Evolutionary conservation across 1,139 yeast species (phyloP).

Genomic region (Saccharomyces pastorianus): DNA sequence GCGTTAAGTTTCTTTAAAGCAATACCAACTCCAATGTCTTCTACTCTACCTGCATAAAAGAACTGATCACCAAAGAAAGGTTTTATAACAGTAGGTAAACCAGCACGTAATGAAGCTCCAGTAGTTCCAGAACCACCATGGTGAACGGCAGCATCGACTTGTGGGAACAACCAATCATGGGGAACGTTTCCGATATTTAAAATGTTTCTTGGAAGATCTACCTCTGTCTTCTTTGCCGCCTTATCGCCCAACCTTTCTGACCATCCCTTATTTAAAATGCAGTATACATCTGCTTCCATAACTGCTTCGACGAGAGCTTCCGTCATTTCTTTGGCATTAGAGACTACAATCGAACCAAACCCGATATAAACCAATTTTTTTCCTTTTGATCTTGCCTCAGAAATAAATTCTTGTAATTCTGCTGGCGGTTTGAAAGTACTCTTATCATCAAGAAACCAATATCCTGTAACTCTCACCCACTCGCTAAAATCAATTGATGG

Average conservation of each 20-base stretch:
- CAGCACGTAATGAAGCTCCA: constrained; percentile 82
- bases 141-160: constrained; percentile 88
- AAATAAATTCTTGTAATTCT: constrained; percentile 52
- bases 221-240: constrained; percentile 38
- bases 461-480: constrained; percentile 91
- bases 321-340: constrained; percentile 71
- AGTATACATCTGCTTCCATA: constrained; percentile 66
- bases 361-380: constrained; percentile 85
- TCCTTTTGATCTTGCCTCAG: constrained; percentile 48
- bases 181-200: constrained; percentile 69
- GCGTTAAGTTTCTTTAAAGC: constrained; percentile 60
- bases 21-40: constrained; percentile 85
- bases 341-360: constrained; percentile 89
- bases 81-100: constrained; percentile 80
- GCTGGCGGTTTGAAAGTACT: constrained; percentile 53
- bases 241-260: constrained; percentile 53
- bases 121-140: constrained; percentile 98
- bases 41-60: constrained; percentile 79
- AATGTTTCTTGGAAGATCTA: constrained; percentile 60
- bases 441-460: constrained; percentile 85
- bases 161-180: constrained; percentile 90
- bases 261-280: constrained; percentile 93
- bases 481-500: constrained; percentile 91
- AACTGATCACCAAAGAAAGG: constrained; percentile 97
- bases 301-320: constrained; percentile 75